A percentile compares a stretch with the other conserved stretches of the same genome.
phyloP scores from a whole-genome alignment of 1,284 basidiomycete genomes.

The Pyrrhoderma noxium region DNA sequence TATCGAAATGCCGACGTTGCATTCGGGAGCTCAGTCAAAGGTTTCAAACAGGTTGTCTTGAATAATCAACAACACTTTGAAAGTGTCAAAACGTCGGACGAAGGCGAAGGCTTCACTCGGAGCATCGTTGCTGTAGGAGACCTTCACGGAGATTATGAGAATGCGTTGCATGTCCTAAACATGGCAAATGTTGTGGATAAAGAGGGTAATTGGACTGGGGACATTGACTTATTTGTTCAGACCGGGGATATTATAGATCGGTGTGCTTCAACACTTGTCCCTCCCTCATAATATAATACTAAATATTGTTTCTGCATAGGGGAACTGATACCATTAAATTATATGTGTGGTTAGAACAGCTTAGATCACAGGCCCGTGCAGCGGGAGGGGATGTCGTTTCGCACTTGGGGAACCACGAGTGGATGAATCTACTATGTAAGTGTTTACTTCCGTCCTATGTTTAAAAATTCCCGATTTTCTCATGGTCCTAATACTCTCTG shows the following conservation, averaged over 20 bases:
- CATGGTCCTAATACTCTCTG: constrained; percentile 15
- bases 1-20: not conserved
- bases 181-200: constrained; percentile 70
- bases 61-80: not conserved
- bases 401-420: constrained; percentile 85
- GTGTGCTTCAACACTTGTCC: constrained; percentile 29
- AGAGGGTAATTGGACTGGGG: constrained; percentile 68
- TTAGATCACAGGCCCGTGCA: constrained; percentile 67
- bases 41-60: not conserved
- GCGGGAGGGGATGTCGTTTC: constrained; percentile 69
- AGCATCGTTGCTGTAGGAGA: constrained; percentile 77
- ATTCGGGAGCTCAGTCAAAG: not conserved
- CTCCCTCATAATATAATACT: constrained; percentile 5
- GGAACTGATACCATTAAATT: constrained; percentile 83
- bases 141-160: constrained; percentile 69
- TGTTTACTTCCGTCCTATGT: constrained; percentile 7
- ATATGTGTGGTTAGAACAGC: constrained; percentile 73
- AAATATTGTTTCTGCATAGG: constrained; percentile 32
- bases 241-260: constrained; percentile 92
- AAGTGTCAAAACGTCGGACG: not conserved
- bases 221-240: constrained; percentile 80
- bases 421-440: constrained; percentile 82
- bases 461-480: constrained; percentile 1
- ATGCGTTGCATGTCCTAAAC: constrained; percentile 66
- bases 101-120: constrained; percentile 25